Percentiles rank a stretch among this genome's conserved stretches.
These are phyloP conservation scores for Vitis hybrid DNA, from an alignment of 177 flowering plant species.

Conservation along the genomic window DNA sequence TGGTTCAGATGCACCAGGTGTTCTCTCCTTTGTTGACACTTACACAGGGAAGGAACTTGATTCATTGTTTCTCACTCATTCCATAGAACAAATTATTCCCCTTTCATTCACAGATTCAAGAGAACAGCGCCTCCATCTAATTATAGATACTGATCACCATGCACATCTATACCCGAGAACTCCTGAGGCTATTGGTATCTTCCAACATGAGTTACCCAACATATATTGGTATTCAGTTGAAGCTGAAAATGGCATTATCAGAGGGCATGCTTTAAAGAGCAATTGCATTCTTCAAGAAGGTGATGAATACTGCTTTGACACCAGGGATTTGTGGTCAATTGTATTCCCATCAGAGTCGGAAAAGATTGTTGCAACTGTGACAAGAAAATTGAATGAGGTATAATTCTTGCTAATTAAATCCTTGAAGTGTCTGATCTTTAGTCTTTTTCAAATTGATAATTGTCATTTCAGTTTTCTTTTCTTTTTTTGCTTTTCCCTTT, in stretches of 20 bases:
- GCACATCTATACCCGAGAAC: slow-evolving; percentile 80
- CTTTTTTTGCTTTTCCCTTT: too few species aligned
- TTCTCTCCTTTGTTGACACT: slow-evolving; percentile 86
- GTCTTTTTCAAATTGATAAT: background rate
- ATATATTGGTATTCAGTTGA: slow-evolving; percentile 90
- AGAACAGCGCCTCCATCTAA: slow-evolving; percentile 85
- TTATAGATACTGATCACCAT: slow-evolving; percentile 53
- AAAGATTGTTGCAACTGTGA: slow-evolving; percentile 68
- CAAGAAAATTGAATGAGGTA: slow-evolving; percentile 86
- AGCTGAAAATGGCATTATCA: slow-evolving; percentile 59
- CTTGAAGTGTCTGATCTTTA: background rate
- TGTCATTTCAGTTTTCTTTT: background rate
- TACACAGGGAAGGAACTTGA: slow-evolving; percentile 79
- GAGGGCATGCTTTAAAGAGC: slow-evolving; percentile 58
- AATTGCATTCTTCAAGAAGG: slow-evolving; percentile 41
- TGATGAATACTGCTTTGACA: slow-evolving; percentile 76
- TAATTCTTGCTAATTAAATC: background rate
- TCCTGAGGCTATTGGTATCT: slow-evolving; percentile 58
- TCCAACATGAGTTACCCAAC: slow-evolving; percentile 63
- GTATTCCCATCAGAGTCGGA: slow-evolving; percentile 89
- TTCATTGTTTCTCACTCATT: slow-evolving; percentile 49
- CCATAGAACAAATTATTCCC: slow-evolving; percentile 70
- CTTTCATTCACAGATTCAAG: slow-evolving; percentile 82
- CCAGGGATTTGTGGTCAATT: slow-evolving; percentile 81
- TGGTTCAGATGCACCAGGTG: slow-evolving; percentile 50